Evolutionary conservation across 768 basidiomycete species (phyloP).

Genomic region (Leucocoprinus sp.): DNA sequence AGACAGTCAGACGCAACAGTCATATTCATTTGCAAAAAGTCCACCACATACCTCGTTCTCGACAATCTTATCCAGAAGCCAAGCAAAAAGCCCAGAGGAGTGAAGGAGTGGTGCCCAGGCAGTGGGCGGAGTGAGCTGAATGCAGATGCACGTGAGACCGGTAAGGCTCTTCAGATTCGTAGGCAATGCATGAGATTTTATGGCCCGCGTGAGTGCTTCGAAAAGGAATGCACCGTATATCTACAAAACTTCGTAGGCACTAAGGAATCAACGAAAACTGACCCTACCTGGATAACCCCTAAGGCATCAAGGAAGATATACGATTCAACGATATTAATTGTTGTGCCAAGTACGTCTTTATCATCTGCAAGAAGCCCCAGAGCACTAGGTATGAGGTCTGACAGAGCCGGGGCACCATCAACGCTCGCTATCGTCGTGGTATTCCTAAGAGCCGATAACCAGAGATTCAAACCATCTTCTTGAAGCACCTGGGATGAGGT

Average conservation of each 20-base stretch:
- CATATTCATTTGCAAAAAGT: no score
- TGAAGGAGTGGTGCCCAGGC: conserved; percentile 74
- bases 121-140: conserved; percentile 54
- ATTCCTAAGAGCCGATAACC: conserved; percentile 66
- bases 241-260: conserved; percentile 28
- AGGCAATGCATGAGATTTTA: conserved; percentile 39
- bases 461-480: conserved; percentile 68
- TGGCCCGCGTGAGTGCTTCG: conserved; percentile 41
- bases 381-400: conserved; percentile 58
- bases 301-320: conserved; percentile 69
- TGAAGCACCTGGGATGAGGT: conserved; percentile 61
- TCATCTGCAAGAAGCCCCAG: conserved; percentile 56
- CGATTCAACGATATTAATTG: conserved; percentile 61
- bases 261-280: not conserved
- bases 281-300: conserved; percentile 52
- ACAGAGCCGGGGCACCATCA: conserved; percentile 41
- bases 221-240: conserved; percentile 49
- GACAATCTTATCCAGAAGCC: conserved; percentile 48
- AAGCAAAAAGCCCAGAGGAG: conserved; percentile 61
- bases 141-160: conserved; percentile 46
- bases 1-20: not conserved
- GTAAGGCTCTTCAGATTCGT: conserved; percentile 59
- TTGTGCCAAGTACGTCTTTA: conserved; percentile 65
- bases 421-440: conserved; percentile 41
- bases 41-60: conserved; percentile 63